Conservation (phyloP, 371 early-diverging fungal genomes). For the Coemansia sp. region DNA sequence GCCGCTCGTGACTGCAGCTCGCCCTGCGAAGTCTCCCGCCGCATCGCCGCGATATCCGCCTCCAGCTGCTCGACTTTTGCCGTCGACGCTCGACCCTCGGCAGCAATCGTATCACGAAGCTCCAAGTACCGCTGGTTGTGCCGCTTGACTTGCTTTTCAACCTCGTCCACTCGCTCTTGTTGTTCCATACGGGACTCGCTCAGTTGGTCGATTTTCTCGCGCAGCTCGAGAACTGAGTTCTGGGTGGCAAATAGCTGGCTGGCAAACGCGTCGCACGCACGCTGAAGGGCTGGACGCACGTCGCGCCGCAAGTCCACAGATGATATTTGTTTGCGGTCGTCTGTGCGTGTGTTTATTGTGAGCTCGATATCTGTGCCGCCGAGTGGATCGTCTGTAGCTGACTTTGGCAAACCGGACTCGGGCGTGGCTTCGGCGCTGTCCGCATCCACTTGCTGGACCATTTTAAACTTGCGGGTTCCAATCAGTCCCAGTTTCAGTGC, state of each 20-base stretch:
- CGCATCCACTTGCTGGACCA: not conserved
- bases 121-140: slow-evolving; percentile 47
- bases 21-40: slow-evolving; percentile 41
- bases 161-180: slow-evolving; percentile 44
- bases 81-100: slow-evolving; percentile 35
- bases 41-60: slow-evolving; percentile 48
- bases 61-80: slow-evolving; percentile 48
- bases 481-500: slow-evolving; percentile 44
- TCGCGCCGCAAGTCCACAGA: slow-evolving; percentile 45
- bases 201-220: slow-evolving; percentile 43
- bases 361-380: slow-evolving; percentile 45
- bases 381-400: slow-evolving; percentile 33
- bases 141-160: slow-evolving; percentile 47
- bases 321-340: slow-evolving; percentile 36
- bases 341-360: slow-evolving; percentile 20
- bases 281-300: slow-evolving; percentile 45
- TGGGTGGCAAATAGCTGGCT: slow-evolving; percentile 49
- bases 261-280: slow-evolving; percentile 40
- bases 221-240: slow-evolving; percentile 37
- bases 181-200: slow-evolving; percentile 46
- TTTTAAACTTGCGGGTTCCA: slow-evolving; percentile 21
- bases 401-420: slow-evolving; percentile 12
- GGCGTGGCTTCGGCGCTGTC: slow-evolving; percentile 7
- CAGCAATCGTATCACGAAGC: slow-evolving; percentile 37
- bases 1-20: slow-evolving; percentile 48